These are phyloP conservation scores for Tetrapisispora arboricola DNA, from an alignment of 805 yeast genomes.

Conservation along the genomic window DNA sequence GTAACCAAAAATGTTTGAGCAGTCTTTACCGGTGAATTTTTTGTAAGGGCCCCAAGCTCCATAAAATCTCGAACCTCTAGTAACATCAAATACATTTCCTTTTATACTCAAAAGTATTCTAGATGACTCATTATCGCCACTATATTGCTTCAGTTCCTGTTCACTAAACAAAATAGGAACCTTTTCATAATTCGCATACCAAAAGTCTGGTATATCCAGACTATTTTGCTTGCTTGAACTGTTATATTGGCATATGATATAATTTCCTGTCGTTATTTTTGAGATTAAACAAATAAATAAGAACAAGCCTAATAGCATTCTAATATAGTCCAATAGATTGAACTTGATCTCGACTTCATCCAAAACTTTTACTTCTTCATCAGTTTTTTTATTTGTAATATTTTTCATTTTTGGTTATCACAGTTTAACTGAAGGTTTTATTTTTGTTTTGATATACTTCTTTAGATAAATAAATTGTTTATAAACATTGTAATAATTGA, in stretches of 20 bases:
- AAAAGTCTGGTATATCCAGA: slow-evolving; percentile 8
- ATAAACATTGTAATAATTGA: too few relatives aligned
- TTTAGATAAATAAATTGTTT: too few relatives aligned
- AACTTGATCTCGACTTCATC: slow-evolving; percentile 6
- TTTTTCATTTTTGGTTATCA: neutral
- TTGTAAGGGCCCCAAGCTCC: slow-evolving; percentile 20
- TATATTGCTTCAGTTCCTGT: slow-evolving; percentile 8
- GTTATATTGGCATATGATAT: slow-evolving; percentile 3
- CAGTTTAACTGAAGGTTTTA: neutral
- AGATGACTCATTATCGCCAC: slow-evolving; percentile 4
- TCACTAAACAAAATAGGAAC: slow-evolving; percentile 8
- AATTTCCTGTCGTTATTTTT: slow-evolving; percentile 7
- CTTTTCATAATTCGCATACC: slow-evolving; percentile 7
- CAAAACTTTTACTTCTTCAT: neutral
- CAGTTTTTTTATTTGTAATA: slow-evolving; percentile 1
- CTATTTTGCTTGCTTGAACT: too few relatives aligned
- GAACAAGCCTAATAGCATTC: slow-evolving; percentile 12
- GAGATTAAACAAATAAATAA: slow-evolving; percentile 6
- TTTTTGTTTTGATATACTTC: too few relatives aligned
- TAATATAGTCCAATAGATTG: slow-evolving; percentile 9
- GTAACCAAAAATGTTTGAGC: slow-evolving; percentile 15
- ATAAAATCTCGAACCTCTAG: slow-evolving; percentile 13
- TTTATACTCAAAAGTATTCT: slow-evolving; percentile 15
- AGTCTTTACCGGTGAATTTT: slow-evolving; percentile 19
- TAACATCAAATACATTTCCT: slow-evolving; percentile 19